Conservation (phyloP, 1,139 yeast species). For the Taiozyma sp. region DNA sequence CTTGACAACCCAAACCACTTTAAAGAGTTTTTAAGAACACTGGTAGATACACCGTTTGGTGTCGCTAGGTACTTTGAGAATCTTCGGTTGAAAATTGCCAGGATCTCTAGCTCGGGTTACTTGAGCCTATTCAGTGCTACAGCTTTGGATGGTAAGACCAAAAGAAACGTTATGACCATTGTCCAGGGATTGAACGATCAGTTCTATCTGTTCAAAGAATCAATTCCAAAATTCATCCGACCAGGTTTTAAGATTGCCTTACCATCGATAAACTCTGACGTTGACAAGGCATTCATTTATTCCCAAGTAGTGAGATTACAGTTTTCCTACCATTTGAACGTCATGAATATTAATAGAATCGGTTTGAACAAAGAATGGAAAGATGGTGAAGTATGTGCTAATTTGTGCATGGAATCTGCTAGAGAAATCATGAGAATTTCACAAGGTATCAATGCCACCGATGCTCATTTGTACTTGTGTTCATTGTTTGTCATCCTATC, state of each 20-base stretch:
- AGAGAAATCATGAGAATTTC: slow-evolving; percentile 6
- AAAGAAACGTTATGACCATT: slow-evolving; percentile 20
- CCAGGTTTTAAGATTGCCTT: slow-evolving; percentile 7
- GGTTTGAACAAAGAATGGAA: slow-evolving; percentile 8
- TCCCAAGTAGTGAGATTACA: slow-evolving; percentile 7
- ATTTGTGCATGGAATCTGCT: slow-evolving; percentile 5
- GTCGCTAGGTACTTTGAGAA: slow-evolving; percentile 12
- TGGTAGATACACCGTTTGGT: slow-evolving; percentile 5
- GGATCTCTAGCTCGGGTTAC: slow-evolving; percentile 22
- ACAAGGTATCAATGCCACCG: slow-evolving; percentile 2
- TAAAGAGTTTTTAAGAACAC: slow-evolving; percentile 2
- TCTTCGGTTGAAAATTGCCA: slow-evolving; percentile 19
- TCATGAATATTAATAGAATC: slow-evolving; percentile 6
- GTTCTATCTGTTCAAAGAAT: slow-evolving; percentile 26
- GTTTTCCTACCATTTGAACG: slow-evolving; percentile 7
- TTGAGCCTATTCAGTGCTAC: slow-evolving; percentile 23
- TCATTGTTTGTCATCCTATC: slow-evolving; percentile 5
- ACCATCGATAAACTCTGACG: slow-evolving; percentile 1
- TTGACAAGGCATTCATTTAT: neutral
- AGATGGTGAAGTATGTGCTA: slow-evolving; percentile 1
- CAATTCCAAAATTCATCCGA: slow-evolving; percentile 22
- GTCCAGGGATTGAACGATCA: slow-evolving; percentile 25
- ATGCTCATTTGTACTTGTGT: slow-evolving; percentile 2
- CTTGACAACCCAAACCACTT: slow-evolving; percentile 8
- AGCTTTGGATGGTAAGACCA: slow-evolving; percentile 22